A percentile compares a stretch with the other conserved stretches of the same genome.
Evolutionary conservation across 148 eudicot species (phyloP).

Genomic region (Dianthus caryophyllus): DNA sequence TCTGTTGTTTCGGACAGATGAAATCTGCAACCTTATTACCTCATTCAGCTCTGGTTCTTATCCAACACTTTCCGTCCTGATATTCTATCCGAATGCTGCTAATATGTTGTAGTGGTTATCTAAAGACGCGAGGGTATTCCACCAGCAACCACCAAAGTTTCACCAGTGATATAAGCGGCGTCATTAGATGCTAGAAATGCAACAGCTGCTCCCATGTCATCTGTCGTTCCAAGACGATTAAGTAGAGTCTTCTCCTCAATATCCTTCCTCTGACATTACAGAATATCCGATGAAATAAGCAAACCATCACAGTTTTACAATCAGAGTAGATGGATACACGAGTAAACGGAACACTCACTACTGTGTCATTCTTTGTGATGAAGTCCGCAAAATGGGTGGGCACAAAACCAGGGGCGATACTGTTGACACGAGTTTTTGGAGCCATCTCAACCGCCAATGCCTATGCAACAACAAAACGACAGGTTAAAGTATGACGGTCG

Average conservation of each 20-base stretch:
- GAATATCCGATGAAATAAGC: not conserved
- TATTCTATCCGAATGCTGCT: no score
- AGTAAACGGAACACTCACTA: constrained; percentile 43
- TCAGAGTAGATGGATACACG: not conserved
- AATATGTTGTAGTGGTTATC: no score
- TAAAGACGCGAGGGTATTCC: constrained; percentile 73
- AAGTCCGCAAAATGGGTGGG: constrained; percentile 72
- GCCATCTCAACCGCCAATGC: constrained; percentile 90
- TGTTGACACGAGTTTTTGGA: constrained; percentile 91
- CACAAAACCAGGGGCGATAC: constrained; percentile 90
- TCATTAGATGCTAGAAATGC: constrained; percentile 93
- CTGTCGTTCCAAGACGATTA: constrained; percentile 82
- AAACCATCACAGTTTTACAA: not conserved
- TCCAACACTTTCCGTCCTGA: no score
- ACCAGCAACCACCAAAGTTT: constrained; percentile 78
- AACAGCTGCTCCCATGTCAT: constrained; percentile 87
- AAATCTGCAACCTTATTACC: no score
- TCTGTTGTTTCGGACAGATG: no score
- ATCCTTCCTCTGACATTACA: constrained; percentile 42
- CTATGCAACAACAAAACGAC: constrained; percentile 23
- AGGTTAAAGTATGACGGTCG: not conserved
- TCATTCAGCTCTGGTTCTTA: no score
- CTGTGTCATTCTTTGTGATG: constrained; percentile 37
- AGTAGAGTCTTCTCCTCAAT: constrained; percentile 59
- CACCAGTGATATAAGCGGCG: constrained; percentile 87